A percentile compares a stretch with the other conserved stretches of the same genome.
These are phyloP conservation scores for Talaromyces sp. DNA, from an alignment of 2,329 filamentous ascomycete genomes.

Conservation along the genomic window DNA sequence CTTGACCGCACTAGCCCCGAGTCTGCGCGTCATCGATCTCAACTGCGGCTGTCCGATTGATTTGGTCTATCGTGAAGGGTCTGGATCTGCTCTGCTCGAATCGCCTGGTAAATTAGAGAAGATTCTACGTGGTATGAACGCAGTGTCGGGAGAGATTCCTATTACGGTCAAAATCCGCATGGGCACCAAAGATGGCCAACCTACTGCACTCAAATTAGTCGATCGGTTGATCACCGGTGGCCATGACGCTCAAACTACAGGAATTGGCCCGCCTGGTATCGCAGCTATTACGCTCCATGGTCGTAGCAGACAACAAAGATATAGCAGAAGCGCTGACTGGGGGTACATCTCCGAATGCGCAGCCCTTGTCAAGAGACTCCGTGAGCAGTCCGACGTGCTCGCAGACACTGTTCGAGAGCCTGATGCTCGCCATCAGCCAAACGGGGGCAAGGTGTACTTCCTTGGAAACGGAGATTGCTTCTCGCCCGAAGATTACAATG, in stretches of 20 bases:
- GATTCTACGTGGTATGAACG: conserved; percentile 94
- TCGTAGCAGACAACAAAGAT: conserved; percentile 87
- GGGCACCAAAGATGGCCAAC: conserved; percentile 74
- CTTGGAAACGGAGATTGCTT: conserved; percentile 95
- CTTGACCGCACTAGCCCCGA: conserved; percentile 69
- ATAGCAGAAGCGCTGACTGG: conserved; percentile 92
- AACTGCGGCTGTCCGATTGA: conserved; percentile 98
- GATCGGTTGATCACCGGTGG: conserved; percentile 79
- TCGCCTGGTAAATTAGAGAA: conserved; percentile 82
- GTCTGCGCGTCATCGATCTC: conserved; percentile 84
- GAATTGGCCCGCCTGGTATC: conserved; percentile 71
- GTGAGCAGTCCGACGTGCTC: conserved; percentile 59
- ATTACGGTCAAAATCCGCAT: conserved; percentile 94
- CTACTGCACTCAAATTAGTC: conserved; percentile 74
- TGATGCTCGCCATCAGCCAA: conserved; percentile 68
- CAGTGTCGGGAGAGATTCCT: conserved; percentile 81
- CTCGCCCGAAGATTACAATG: conserved; percentile 81
- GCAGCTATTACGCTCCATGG: conserved; percentile 96
- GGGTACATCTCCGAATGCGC: conserved; percentile 87
- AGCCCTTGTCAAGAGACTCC: conserved; percentile 74
- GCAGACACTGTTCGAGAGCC: conserved; percentile 74
- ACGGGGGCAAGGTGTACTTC: conserved; percentile 75
- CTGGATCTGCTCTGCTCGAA: conserved; percentile 89
- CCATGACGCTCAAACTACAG: conserved; percentile 61
- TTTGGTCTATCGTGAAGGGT: conserved; percentile 80